A percentile compares a stretch with the other conserved stretches of the same genome.
phyloP scores from a whole-genome alignment of 257 asterid genomes.

The Plectranthus barbatus region DNA sequence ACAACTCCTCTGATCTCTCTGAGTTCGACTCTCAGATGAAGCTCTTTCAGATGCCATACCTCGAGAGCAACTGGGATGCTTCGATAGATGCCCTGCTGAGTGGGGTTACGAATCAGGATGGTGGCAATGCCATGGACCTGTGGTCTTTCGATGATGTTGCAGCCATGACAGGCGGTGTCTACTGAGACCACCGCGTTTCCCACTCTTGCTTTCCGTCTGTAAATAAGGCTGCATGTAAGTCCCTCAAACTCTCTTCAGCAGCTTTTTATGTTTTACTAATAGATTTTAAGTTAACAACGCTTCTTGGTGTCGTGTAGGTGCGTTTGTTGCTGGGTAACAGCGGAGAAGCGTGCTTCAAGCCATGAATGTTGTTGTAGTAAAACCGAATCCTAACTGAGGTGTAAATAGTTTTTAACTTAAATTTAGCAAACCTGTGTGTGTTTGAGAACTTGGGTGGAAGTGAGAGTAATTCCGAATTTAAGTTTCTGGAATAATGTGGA shows the following conservation, averaged over 20 bases:
- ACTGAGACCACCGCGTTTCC: constrained; percentile 24
- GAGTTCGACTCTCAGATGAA: constrained; percentile 69
- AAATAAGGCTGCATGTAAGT: constrained; percentile 61
- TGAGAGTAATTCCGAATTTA: neutral
- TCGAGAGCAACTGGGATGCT: constrained; percentile 72
- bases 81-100: constrained; percentile 59
- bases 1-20: constrained; percentile 34
- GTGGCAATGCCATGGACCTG: constrained; percentile 46
- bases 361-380: constrained; percentile 30
- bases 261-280: neutral
- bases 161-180: constrained; percentile 37
- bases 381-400: constrained; percentile 19
- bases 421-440: constrained; percentile 15
- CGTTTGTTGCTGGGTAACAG: constrained; percentile 20
- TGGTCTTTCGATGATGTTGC: constrained; percentile 68
- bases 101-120: constrained; percentile 42
- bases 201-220: constrained; percentile 18
- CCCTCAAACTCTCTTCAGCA: neutral
- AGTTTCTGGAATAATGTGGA: constrained; percentile 20
- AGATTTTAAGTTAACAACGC: neutral
- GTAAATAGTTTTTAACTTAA: constrained; percentile 23
- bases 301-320: constrained; percentile 23
- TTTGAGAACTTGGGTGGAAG: constrained; percentile 13
- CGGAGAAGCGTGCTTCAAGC: constrained; percentile 39
- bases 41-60: constrained; percentile 56